Conservation (phyloP, 257 asterid genomes). For the Solanum lignicaule region DNA sequence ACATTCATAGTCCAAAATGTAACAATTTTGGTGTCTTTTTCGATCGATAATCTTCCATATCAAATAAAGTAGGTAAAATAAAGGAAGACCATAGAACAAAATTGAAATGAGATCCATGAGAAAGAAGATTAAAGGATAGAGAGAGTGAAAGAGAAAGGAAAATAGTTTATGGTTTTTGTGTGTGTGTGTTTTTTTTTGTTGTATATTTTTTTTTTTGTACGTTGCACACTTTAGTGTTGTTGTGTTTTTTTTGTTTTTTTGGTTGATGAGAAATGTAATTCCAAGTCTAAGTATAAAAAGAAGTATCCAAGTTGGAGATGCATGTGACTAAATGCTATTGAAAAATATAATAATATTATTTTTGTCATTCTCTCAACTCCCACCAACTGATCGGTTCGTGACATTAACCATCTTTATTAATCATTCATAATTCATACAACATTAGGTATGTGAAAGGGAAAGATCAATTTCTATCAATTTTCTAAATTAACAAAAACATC, state of each 20-base stretch:
- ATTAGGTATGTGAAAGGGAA: background rate
- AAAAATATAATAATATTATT: background rate
- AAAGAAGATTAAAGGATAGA: background rate
- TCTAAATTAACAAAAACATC: background rate
- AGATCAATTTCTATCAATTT: background rate
- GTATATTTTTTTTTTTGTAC: background rate
- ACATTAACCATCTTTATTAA: background rate
- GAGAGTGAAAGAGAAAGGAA: background rate
- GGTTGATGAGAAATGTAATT: background rate
- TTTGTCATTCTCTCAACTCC: background rate
- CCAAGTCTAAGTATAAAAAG: background rate
- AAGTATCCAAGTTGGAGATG: background rate
- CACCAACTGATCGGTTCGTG: background rate
- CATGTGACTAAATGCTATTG: background rate
- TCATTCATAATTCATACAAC: background rate
- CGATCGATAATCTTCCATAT: constrained; percentile 14
- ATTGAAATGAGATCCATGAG: constrained; percentile 31
- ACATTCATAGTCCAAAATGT: constrained; percentile 71
- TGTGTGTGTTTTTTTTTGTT: background rate
- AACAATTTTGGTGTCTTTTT: constrained; percentile 38
- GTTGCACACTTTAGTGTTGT: background rate
- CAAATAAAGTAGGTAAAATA: constrained; percentile 22
- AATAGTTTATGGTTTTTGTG: background rate
- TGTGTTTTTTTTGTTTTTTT: background rate
- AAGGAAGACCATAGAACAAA: constrained; percentile 26